Base-by-base conservation (phyloP, 495 filamentous ascomycete genomes). In the Rostrohypoxylon terebratum region DNA sequence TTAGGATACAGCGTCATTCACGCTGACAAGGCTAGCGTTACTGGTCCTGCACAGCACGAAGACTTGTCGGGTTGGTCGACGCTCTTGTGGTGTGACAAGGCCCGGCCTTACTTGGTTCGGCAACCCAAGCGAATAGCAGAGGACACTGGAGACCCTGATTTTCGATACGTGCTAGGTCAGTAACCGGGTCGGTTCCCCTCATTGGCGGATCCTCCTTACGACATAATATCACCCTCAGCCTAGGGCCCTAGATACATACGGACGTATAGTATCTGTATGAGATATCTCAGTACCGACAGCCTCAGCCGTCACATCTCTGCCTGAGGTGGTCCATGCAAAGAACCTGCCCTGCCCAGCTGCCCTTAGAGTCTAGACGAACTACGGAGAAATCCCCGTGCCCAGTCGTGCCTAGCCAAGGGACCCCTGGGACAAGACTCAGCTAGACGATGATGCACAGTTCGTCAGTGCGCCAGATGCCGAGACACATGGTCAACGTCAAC, bases 1-100 rank as follows among this genome's bases (percentile, higher is more conserved):
- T 74, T 66, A 20, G 62, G 66, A 9, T 45, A 18, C 66, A 45
- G 59, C 62, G 51, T 67, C 71, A 66, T 73, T 45, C 61, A 69
- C 61, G 69, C 71, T 69, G 48, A 48, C 57, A 44, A 73, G 71
- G 71, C 71, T 73, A 73, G 62, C 16, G 48, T 45, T 62, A 21
- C n/a, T 44, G 31, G 58, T 53, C 44, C 66, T 59, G 58, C 62
- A 63, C 53, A 16, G 66, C 51, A 70, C 71, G 71, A 74, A 63
- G 40, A 73, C 66, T 69, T 69, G 66, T 66, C 71, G 71, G 71
- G 58, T 69, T 60, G 34, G 57, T 69, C n/a, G 31, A 66, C 18
- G 47, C 54, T 67, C 21, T 63, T 44, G 69, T 59, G 55, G 50
- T 42, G 38, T 72, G 64, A 72, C 70, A 59, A 58, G 45, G 36